These are phyloP conservation scores for Emiliania huxleyi DNA, from an alignment of 78 protist genomes.

Conservation along the genomic window DNA sequence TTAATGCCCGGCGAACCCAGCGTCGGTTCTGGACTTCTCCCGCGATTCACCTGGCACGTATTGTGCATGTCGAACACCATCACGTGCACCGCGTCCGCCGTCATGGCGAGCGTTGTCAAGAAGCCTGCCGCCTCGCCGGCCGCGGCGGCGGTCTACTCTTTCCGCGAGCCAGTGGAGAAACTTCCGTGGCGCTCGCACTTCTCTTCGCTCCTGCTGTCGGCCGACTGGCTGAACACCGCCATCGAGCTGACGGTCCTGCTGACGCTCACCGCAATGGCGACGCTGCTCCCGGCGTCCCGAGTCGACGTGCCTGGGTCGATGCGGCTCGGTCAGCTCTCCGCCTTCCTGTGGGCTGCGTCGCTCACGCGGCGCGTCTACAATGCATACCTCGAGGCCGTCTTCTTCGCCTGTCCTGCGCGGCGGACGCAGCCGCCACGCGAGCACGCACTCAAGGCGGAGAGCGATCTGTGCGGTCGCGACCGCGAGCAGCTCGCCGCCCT, in stretches of 20 bases:
- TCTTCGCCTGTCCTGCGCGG: not conserved
- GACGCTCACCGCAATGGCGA: not conserved
- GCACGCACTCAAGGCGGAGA: not conserved
- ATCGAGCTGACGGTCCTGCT: not conserved
- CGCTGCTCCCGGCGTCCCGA: not conserved
- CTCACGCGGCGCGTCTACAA: not conserved
- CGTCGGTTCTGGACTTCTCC: too few relatives aligned
- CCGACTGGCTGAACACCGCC: not conserved
- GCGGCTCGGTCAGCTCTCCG: not conserved
- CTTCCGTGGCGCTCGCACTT: not conserved
- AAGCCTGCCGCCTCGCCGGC: too few relatives aligned
- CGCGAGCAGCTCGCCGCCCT: not conserved
- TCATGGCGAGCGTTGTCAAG: too few relatives aligned
- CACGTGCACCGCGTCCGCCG: too few relatives aligned
- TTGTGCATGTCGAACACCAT: too few relatives aligned
- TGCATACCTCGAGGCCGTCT: not conserved
- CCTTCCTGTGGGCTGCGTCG: not conserved
- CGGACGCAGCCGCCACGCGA: not conserved
- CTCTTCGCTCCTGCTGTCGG: not conserved
- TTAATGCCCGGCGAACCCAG: too few relatives aligned
- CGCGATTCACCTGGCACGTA: too few relatives aligned
- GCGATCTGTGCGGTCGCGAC: not conserved
- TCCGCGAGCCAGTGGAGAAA: not conserved
- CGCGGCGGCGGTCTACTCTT: not conserved
- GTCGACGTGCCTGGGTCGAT: not conserved